phyloP scores from a whole-genome alignment of 2,329 filamentous ascomycete species.

The Chalaropsis ovoidea region DNA sequence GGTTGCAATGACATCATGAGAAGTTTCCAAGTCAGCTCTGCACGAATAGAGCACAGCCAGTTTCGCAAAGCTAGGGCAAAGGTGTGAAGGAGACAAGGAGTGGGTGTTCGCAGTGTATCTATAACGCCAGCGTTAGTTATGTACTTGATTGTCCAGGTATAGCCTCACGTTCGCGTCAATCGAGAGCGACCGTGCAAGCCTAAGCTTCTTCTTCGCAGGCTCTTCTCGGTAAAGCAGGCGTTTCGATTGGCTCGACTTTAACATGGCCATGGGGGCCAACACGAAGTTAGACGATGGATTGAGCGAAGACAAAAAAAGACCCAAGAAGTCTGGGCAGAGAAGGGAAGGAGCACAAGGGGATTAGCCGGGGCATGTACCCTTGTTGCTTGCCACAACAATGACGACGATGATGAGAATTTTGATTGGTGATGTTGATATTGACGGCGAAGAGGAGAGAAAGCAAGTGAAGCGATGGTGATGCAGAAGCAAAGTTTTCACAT shows the following conservation, averaged over 20 bases:
- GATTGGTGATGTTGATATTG: not conserved
- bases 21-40: not conserved
- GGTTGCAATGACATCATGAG: not conserved
- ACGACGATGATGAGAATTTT: not conserved
- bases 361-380: not conserved
- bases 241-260: not conserved
- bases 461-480: not conserved
- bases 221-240: not conserved
- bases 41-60: not conserved
- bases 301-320: slow-evolving; percentile 1
- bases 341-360: not conserved
- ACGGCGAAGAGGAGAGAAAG: not conserved
- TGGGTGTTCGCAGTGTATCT: too few relatives aligned
- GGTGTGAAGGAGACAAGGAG: too few relatives aligned
- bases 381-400: not conserved
- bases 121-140: too few relatives aligned
- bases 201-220: not conserved
- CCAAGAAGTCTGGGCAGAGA: not conserved
- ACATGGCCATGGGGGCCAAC: not conserved
- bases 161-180: not conserved
- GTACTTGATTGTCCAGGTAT: not conserved
- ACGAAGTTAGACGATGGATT: not conserved
- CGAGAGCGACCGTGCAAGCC: not conserved
- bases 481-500: not conserved
- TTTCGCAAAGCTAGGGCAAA: too few relatives aligned